phyloP scores from a whole-genome alignment of 805 yeast genomes.

The Saccharomycopsis synnaedendra region DNA sequence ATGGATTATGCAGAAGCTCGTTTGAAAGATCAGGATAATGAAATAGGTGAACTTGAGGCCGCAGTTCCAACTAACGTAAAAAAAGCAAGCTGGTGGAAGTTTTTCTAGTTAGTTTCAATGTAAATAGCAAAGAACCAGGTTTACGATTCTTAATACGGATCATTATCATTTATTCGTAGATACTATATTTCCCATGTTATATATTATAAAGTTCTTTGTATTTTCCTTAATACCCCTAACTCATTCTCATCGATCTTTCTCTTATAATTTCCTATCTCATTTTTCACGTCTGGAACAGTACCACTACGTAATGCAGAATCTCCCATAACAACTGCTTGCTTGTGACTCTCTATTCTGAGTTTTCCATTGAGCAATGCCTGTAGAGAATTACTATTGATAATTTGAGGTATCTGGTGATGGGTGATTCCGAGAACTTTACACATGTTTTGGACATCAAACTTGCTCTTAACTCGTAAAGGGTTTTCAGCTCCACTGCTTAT shows the following conservation, averaged over 20 bases:
- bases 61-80: not conserved
- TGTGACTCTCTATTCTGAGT: conserved; percentile 60
- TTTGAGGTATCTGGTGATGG: conserved; percentile 43
- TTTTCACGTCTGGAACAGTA: not conserved
- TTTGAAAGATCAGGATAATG: conserved; percentile 6
- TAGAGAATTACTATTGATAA: conserved; percentile 49
- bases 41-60: not conserved
- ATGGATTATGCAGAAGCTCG: conserved; percentile 32
- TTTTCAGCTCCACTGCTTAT: conserved; percentile 63
- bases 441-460: conserved; percentile 57
- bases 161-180: not conserved
- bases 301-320: conserved; percentile 16
- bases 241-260: conserved; percentile 6
- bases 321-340: conserved; percentile 59
- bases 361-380: conserved; percentile 63
- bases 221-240: conserved; percentile 2
- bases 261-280: not conserved
- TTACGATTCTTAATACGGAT: not conserved
- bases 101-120: no score
- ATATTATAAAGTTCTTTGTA: not conserved
- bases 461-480: conserved; percentile 50
- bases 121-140: not conserved
- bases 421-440: conserved; percentile 63
- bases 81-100: conserved; percentile 1
- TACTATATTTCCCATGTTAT: not conserved